Conservation (phyloP, 371 early-diverging fungal genomes). For the Smittium culicis region DNA sequence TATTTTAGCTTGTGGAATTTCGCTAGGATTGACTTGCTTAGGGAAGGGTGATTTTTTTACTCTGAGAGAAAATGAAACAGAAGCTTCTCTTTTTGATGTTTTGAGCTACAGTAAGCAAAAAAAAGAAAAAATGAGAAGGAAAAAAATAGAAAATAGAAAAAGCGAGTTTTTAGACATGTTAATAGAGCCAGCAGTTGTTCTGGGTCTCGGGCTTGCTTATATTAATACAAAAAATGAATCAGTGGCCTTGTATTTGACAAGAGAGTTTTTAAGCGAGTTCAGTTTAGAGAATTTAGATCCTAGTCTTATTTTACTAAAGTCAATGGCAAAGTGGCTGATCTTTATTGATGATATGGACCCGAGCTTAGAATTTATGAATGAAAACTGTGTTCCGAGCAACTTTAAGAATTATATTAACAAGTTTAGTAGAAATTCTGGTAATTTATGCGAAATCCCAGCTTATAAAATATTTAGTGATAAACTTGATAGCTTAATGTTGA, state of each 20-base stretch:
- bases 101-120: neutral
- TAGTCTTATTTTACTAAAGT: neutral
- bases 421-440: neutral
- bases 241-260: neutral
- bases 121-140: neutral
- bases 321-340: slow-evolving; percentile 1
- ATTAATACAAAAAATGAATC: neutral
- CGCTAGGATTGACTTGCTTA: slow-evolving; percentile 6
- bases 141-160: neutral
- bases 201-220: neutral
- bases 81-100: neutral
- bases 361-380: neutral
- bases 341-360: neutral
- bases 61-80: neutral
- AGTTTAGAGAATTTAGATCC: neutral
- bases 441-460: neutral
- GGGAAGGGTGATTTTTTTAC: neutral
- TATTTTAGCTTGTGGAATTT: slow-evolving; percentile 1
- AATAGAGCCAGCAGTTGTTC: neutral
- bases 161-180: neutral
- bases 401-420: too few relatives aligned
- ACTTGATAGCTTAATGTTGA: too few relatives aligned
- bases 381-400: neutral
- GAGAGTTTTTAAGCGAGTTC: neutral
- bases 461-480: neutral